Conservation (phyloP, 2,329 filamentous ascomycete genomes). For the Corynespora cassiicola region DNA sequence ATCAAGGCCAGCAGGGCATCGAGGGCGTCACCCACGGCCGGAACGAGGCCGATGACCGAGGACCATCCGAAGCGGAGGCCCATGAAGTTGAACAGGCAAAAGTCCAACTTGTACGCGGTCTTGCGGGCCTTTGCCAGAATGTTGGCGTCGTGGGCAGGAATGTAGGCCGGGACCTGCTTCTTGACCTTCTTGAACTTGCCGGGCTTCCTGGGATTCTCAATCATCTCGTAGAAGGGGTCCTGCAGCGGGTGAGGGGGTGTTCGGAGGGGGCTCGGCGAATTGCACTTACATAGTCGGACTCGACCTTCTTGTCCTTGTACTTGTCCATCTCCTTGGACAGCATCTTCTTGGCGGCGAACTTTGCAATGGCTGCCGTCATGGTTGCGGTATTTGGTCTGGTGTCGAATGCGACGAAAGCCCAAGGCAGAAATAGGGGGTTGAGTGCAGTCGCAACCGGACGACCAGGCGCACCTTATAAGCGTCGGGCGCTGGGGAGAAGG, state of each 20-base stretch:
- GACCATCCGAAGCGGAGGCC: slow-evolving; percentile 90
- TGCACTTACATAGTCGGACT: slow-evolving; percentile 48
- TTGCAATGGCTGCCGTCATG: slow-evolving; percentile 55
- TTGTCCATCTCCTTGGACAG: slow-evolving; percentile 55
- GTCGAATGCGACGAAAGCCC: slow-evolving; percentile 8
- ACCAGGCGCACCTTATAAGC: not conserved
- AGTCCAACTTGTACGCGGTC: slow-evolving; percentile 84
- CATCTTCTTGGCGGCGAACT: slow-evolving; percentile 59
- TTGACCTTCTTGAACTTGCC: slow-evolving; percentile 82
- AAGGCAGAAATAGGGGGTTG: slow-evolving; percentile 2
- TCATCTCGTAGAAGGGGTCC: slow-evolving; percentile 90
- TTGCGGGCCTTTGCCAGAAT: slow-evolving; percentile 87
- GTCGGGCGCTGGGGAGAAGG: not conserved
- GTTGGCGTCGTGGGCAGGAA: slow-evolving; percentile 81
- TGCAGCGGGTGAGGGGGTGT: slow-evolving; percentile 45
- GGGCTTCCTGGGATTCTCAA: slow-evolving; percentile 74
- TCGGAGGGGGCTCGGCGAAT: slow-evolving; percentile 3
- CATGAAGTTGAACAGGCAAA: slow-evolving; percentile 79
- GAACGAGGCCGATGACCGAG: slow-evolving; percentile 82
- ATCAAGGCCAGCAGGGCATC: slow-evolving; percentile 62
- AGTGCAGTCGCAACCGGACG: not conserved
- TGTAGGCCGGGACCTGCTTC: slow-evolving; percentile 82
- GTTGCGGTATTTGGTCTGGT: slow-evolving; percentile 20
- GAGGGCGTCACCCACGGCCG: slow-evolving; percentile 65
- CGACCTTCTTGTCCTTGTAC: slow-evolving; percentile 52